Conservation (phyloP, 2,329 filamentous ascomycete genomes). For the Scedosporium apiospermum region DNA sequence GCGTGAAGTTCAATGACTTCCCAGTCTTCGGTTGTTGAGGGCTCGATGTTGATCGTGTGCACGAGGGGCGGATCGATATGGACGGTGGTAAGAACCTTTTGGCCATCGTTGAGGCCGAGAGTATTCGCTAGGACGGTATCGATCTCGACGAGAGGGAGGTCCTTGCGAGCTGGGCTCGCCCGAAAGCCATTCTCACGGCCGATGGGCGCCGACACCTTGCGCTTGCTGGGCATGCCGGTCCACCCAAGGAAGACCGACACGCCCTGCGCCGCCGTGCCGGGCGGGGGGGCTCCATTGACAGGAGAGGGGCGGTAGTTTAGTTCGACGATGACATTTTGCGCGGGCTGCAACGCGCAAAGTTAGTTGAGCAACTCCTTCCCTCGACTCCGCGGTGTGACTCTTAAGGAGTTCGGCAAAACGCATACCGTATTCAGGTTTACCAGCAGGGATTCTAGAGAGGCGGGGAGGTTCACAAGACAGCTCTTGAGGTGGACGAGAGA, state of each 20-base stretch:
- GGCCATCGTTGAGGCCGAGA: slow-evolving; percentile 69
- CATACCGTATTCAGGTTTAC: slow-evolving; percentile 80
- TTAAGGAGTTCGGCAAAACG: slow-evolving; percentile 21
- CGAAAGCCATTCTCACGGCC: slow-evolving; percentile 54
- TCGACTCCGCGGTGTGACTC: neutral
- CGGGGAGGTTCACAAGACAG: slow-evolving; percentile 87
- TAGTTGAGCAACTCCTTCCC: neutral
- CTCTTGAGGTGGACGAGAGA: slow-evolving; percentile 82
- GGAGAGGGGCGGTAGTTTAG: slow-evolving; percentile 55
- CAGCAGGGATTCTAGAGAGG: slow-evolving; percentile 73
- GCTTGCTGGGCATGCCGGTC: slow-evolving; percentile 96
- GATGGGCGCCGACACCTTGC: slow-evolving; percentile 63
- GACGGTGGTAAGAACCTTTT: slow-evolving; percentile 62
- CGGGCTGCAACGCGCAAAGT: slow-evolving; percentile 46
- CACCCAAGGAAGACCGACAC: slow-evolving; percentile 83
- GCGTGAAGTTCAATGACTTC: slow-evolving; percentile 98
- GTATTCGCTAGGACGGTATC: slow-evolving; percentile 75
- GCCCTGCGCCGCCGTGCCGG: slow-evolving; percentile 37
- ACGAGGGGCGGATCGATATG: slow-evolving; percentile 86
- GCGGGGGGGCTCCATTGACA: slow-evolving; percentile 31
- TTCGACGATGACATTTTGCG: slow-evolving; percentile 94
- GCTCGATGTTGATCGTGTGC: slow-evolving; percentile 94
- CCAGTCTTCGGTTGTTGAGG: slow-evolving; percentile 91
- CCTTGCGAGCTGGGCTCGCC: slow-evolving; percentile 52
- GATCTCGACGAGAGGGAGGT: slow-evolving; percentile 70